These are phyloP conservation scores for Alisma plantagoaquatica DNA, from an alignment of 106 monocot species.

Conservation along the genomic window DNA sequence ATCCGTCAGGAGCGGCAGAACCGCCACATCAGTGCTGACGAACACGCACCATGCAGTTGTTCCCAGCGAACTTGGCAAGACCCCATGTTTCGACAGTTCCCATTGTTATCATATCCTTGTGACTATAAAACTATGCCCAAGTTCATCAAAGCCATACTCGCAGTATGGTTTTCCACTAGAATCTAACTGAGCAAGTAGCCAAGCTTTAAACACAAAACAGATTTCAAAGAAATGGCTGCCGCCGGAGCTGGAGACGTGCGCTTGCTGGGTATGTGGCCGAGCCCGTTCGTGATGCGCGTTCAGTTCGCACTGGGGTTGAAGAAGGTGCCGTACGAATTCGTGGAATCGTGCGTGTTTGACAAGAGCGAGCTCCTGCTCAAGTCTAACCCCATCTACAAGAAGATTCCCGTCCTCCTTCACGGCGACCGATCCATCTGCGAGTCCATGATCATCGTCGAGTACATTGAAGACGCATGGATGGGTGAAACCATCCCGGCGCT, in stretches of 20 bases:
- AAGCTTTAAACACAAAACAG: no score
- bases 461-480: slow-evolving; percentile 13
- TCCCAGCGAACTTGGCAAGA: no score
- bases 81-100: no score
- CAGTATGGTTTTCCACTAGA: no score
- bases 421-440: slow-evolving; percentile 5
- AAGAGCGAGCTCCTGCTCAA: slow-evolving; percentile 15
- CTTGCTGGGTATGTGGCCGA: slow-evolving; percentile 5
- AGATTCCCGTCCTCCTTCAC: slow-evolving; percentile 17
- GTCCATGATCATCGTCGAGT: slow-evolving; percentile 16
- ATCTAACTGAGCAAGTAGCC: no score
- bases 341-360: not conserved
- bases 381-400: slow-evolving; percentile 17
- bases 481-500: not conserved
- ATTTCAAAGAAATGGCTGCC: no score
- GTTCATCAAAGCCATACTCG: no score
- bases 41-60: no score
- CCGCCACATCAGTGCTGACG: no score
- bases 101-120: no score
- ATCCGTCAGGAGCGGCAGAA: no score
- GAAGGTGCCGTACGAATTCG: slow-evolving; percentile 10
- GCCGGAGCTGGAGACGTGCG: slow-evolving; percentile 1
- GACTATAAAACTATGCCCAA: no score
- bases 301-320: slow-evolving; percentile 10
- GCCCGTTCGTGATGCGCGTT: slow-evolving; percentile 11